These are phyloP conservation scores for Corinectria fuckeliana DNA, from an alignment of 2,329 filamentous ascomycete species.

Conservation along the genomic window DNA sequence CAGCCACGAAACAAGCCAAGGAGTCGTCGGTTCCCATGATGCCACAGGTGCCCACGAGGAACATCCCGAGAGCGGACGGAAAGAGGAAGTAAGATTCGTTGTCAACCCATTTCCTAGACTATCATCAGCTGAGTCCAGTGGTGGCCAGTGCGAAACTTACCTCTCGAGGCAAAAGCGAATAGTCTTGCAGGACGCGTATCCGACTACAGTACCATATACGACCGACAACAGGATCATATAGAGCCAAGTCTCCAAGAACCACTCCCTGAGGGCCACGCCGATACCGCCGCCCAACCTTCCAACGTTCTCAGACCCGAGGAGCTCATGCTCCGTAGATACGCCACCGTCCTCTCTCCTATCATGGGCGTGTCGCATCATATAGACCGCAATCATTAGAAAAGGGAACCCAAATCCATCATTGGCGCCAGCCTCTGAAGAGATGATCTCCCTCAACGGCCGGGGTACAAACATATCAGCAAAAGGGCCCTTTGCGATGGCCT, in stretches of 20 bases:
- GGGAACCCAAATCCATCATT: conserved; percentile 70
- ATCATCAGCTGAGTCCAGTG: background rate
- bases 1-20: conserved; percentile 66
- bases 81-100: conserved; percentile 59
- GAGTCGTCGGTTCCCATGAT: conserved; percentile 65
- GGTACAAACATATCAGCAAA: conserved; percentile 67
- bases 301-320: conserved; percentile 42
- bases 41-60: conserved; percentile 63
- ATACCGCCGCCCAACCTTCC: conserved; percentile 60
- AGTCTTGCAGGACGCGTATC: conserved; percentile 53
- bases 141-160: conserved; percentile 20
- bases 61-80: conserved; percentile 59
- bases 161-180: conserved; percentile 51
- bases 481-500: conserved; percentile 67
- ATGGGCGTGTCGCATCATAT: conserved; percentile 62
- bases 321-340: background rate
- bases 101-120: conserved; percentile 57
- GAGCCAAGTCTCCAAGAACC: conserved; percentile 65
- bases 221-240: conserved; percentile 63
- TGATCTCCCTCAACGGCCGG: conserved; percentile 63
- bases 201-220: conserved; percentile 59
- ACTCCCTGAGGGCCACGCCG: conserved; percentile 59
- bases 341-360: conserved; percentile 32
- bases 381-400: conserved; percentile 64
- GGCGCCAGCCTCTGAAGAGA: conserved; percentile 66